Percentiles rank a stretch among this genome's conserved stretches.
Evolutionary conservation across 345 rosid genomes (phyloP).

Genomic region (Eucalyptus grandis): DNA sequence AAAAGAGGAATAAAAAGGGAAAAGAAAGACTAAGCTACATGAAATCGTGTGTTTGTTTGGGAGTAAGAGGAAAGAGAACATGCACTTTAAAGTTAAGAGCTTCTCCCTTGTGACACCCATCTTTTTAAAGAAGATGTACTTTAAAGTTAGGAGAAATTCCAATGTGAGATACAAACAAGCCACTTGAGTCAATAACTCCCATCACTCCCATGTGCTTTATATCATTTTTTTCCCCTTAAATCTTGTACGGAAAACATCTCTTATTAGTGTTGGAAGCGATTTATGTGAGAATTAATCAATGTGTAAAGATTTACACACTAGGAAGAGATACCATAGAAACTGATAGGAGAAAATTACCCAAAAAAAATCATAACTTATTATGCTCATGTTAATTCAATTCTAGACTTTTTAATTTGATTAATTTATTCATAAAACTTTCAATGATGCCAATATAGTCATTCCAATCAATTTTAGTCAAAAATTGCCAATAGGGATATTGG

Average conservation of each 20-base stretch:
- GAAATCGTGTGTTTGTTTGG: background rate
- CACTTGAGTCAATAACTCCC: background rate
- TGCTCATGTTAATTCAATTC: fast-evolving
- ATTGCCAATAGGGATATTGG: fast-evolving
- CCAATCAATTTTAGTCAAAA: background rate
- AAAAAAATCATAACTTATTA: no score
- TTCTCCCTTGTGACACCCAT: background rate
- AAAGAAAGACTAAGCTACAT: background rate
- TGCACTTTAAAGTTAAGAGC: background rate
- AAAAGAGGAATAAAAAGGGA: background rate
- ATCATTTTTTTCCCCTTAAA: background rate
- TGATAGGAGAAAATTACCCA: no score
- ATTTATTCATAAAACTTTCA: no score
- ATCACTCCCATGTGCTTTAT: background rate
- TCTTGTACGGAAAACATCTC: background rate
- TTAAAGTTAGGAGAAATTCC: background rate
- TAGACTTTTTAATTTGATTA: no score
- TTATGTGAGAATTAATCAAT: background rate
- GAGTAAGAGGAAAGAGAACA: background rate
- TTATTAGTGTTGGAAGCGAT: background rate
- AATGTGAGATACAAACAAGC: background rate
- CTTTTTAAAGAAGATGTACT: background rate
- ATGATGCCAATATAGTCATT: fast-evolving
- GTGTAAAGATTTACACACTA: background rate
- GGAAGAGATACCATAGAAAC: background rate